A percentile compares a stretch with the other conserved stretches of the same genome.
These are phyloP conservation scores for Euclidium syriacum DNA, from an alignment of 345 rosid genomes.

Conservation along the genomic window DNA sequence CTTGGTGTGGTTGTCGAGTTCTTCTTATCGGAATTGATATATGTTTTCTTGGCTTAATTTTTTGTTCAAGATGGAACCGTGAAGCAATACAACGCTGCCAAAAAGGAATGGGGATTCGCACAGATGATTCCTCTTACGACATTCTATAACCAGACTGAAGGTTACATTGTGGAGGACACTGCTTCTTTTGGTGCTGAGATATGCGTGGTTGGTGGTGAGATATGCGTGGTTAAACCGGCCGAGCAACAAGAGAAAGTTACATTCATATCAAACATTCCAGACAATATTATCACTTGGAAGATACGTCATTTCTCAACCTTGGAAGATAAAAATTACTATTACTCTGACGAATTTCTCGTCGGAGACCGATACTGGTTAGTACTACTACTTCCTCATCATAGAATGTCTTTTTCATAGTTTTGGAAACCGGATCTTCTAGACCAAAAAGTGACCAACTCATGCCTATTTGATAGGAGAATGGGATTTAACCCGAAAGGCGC, in stretches of 20 bases:
- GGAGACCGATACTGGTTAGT: constrained; percentile 35
- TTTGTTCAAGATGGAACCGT: constrained; percentile 26
- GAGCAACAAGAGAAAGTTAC: constrained; percentile 21
- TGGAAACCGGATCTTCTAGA: too few species aligned
- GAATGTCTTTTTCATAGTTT: background rate
- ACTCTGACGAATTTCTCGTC: constrained; percentile 18
- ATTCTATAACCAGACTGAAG: constrained; percentile 23
- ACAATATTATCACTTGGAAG: constrained; percentile 30
- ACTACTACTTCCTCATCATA: too few species aligned
- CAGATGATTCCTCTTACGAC: constrained; percentile 21
- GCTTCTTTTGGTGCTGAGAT: constrained; percentile 41
- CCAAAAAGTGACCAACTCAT: too few species aligned
- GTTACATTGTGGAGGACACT: constrained; percentile 19
- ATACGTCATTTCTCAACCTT: constrained; percentile 25
- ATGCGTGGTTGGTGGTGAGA: too few species aligned
- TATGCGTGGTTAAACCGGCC: constrained; percentile 10
- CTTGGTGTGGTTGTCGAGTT: too few species aligned
- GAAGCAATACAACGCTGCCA: constrained; percentile 15
- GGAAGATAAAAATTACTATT: constrained; percentile 7
- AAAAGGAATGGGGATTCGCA: constrained; percentile 31
- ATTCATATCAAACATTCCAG: constrained; percentile 16
- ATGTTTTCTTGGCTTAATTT: background rate
- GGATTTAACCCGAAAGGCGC: constrained; percentile 32
- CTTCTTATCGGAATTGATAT: background rate
- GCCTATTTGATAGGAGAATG: constrained; percentile 10